phyloP scores from a whole-genome alignment of 2,329 filamentous ascomycete species.

The Hortaea sp. region DNA sequence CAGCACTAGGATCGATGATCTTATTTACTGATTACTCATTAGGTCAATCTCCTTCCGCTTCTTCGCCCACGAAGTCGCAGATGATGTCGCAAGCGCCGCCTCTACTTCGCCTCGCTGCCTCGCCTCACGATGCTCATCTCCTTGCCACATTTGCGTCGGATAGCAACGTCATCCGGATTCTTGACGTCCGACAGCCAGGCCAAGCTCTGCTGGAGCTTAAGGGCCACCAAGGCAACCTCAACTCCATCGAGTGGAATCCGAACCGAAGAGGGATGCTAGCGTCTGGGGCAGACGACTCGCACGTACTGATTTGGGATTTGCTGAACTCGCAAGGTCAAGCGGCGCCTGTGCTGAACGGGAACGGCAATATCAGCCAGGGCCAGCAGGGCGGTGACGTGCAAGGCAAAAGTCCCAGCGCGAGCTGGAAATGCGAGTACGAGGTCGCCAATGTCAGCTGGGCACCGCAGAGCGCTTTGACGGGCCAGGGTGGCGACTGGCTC shows the following conservation, averaged over 20 bases:
- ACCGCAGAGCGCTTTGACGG: slow-evolving; percentile 56
- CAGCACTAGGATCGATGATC: not conserved
- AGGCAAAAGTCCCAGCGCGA: slow-evolving; percentile 59
- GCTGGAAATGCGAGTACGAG: slow-evolving; percentile 81
- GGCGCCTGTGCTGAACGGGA: slow-evolving; percentile 11
- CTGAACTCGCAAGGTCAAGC: slow-evolving; percentile 50
- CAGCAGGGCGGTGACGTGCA: slow-evolving; percentile 25
- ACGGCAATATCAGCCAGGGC: slow-evolving; percentile 15
- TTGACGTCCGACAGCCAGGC: slow-evolving; percentile 91
- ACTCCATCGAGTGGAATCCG: slow-evolving; percentile 94
- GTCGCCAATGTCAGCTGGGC: slow-evolving; percentile 80
- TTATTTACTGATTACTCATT: not conserved
- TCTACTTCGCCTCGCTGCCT: slow-evolving; percentile 72
- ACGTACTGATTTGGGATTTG: slow-evolving; percentile 90
- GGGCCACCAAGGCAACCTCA: slow-evolving; percentile 75
- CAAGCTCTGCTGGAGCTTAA: slow-evolving; percentile 89
- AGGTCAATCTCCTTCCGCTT: slow-evolving; percentile 40
- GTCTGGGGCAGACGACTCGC: slow-evolving; percentile 82
- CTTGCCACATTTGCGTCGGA: slow-evolving; percentile 96
- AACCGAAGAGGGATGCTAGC: slow-evolving; percentile 77
- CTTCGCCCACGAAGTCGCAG: slow-evolving; percentile 62
- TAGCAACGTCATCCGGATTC: slow-evolving; percentile 81
- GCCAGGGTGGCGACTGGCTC: slow-evolving; percentile 70
- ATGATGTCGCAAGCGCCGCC: slow-evolving; percentile 57
- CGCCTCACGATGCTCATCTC: slow-evolving; percentile 88